Conservation (phyloP, 2,329 filamentous ascomycete species). For the Colletotrichum sp. region DNA sequence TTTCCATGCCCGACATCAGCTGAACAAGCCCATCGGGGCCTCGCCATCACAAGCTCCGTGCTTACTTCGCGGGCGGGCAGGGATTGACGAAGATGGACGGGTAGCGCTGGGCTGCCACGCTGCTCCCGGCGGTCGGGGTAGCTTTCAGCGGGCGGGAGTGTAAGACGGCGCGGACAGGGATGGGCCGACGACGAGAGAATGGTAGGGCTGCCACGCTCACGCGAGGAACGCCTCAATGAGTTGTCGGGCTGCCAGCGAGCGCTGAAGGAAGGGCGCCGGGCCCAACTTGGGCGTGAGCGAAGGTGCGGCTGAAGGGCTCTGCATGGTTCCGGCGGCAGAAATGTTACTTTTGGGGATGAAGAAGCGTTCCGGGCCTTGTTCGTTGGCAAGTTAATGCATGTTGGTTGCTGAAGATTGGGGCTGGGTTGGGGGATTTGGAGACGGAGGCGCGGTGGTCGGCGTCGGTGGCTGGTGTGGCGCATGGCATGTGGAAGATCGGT, state of each 20-base stretch:
- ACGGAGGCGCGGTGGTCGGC: neutral
- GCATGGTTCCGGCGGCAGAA: neutral
- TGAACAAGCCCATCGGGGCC: neutral
- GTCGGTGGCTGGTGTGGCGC: neutral
- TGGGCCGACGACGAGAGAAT: neutral
- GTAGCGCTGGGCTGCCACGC: neutral
- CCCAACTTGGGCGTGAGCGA: neutral
- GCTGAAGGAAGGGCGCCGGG: neutral
- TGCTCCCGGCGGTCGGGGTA: neutral
- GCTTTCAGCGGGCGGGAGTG: neutral
- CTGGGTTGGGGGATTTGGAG: neutral
- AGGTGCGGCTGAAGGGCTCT: neutral
- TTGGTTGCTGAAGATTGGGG: neutral
- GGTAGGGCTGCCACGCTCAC: neutral
- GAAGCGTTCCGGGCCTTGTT: neutral
- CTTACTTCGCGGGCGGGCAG: neutral
- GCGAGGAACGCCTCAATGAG: neutral
- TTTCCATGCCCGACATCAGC: conserved; percentile 19
- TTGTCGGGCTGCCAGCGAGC: neutral
- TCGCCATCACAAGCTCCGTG: conserved; percentile 6
- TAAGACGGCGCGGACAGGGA: neutral
- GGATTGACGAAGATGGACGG: neutral
- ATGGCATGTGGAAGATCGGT: neutral
- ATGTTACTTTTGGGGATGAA: neutral
- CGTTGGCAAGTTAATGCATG: neutral